Conservation (phyloP, 2,329 filamentous ascomycete species). For the Acrodontium crateriforme region DNA sequence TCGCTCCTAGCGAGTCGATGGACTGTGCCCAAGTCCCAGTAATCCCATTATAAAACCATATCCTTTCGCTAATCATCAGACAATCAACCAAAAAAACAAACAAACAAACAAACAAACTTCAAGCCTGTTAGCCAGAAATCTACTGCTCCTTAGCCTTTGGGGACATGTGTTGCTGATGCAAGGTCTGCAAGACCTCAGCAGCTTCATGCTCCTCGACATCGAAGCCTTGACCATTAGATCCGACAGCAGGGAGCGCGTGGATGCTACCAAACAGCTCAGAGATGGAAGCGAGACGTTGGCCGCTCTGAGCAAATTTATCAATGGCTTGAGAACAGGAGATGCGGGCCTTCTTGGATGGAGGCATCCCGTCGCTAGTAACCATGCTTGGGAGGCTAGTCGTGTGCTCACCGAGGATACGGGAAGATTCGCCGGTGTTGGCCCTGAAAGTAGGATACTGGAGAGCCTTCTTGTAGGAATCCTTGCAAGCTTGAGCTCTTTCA, state of each 20-base stretch:
- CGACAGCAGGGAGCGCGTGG: slow-evolving; percentile 4
- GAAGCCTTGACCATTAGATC: slow-evolving; percentile 6
- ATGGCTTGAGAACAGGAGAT: slow-evolving; percentile 8
- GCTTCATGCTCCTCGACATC: slow-evolving; percentile 11
- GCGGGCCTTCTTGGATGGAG: background rate
- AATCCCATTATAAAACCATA: too few relatives aligned
- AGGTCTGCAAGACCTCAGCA: slow-evolving; percentile 8
- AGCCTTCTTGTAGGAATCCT: slow-evolving; percentile 3
- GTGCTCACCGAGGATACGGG: too few relatives aligned
- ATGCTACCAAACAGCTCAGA: slow-evolving; percentile 7
- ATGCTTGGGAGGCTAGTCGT: background rate
- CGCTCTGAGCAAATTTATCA: slow-evolving; percentile 2
- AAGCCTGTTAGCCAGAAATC: too few relatives aligned
- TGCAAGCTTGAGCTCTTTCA: slow-evolving; percentile 13
- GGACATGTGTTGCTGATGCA: too few relatives aligned
- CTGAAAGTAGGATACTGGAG: slow-evolving; percentile 1
- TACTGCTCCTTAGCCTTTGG: too few relatives aligned
- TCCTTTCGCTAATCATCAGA: too few relatives aligned
- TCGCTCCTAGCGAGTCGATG: too few relatives aligned
- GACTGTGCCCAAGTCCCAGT: too few relatives aligned
- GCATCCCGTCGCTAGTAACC: background rate
- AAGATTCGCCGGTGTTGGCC: too few relatives aligned
- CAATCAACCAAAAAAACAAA: too few relatives aligned
- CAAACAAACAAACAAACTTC: too few relatives aligned
- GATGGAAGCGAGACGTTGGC: slow-evolving; percentile 5